Conservation (phyloP, 2,329 filamentous ascomycete species). For the Penicillium sp. region DNA sequence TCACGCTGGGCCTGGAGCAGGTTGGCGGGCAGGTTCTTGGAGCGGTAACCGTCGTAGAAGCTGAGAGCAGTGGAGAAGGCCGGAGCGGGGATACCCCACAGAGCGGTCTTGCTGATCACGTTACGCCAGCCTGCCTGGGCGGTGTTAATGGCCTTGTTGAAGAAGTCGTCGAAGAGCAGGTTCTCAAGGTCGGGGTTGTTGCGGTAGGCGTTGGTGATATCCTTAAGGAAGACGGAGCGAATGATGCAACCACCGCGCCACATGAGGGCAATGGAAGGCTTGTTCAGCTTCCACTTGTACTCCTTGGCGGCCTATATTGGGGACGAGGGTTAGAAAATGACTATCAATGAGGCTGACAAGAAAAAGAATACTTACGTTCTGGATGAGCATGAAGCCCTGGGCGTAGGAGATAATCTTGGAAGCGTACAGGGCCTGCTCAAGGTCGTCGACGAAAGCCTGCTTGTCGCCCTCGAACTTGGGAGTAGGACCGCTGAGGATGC, state of each 20-base stretch:
- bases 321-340: conserved; percentile 1
- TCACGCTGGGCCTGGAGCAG: conserved; percentile 98
- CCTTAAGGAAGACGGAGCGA: conserved; percentile 99
- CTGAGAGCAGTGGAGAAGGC: conserved; percentile 95
- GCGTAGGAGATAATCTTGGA: conserved; percentile 99
- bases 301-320: conserved; percentile 77
- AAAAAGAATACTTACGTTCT: conserved; percentile 66
- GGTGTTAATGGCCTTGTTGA: conserved; percentile 98
- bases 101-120: conserved; percentile 84
- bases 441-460: conserved; percentile 90
- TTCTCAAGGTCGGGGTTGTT: conserved; percentile 93
- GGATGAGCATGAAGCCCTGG: conserved; percentile 99
- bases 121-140: conserved; percentile 92
- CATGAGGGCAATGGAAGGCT: conserved; percentile 99
- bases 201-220: conserved; percentile 97
- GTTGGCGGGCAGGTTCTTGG: conserved; percentile 96
- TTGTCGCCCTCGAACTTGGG: conserved; percentile 86
- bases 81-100: conserved; percentile 93
- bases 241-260: conserved; percentile 99
- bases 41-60: conserved; percentile 99
- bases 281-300: conserved; percentile 98
- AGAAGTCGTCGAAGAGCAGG: conserved; percentile 98
- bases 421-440: conserved; percentile 97
- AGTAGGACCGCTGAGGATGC: conserved; percentile 73
- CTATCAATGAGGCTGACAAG: neutral